A percentile compares a stretch with the other conserved stretches of the same genome.
phyloP scores from a whole-genome alignment of 495 filamentous ascomycete species.

The Aspergillus leporis region DNA sequence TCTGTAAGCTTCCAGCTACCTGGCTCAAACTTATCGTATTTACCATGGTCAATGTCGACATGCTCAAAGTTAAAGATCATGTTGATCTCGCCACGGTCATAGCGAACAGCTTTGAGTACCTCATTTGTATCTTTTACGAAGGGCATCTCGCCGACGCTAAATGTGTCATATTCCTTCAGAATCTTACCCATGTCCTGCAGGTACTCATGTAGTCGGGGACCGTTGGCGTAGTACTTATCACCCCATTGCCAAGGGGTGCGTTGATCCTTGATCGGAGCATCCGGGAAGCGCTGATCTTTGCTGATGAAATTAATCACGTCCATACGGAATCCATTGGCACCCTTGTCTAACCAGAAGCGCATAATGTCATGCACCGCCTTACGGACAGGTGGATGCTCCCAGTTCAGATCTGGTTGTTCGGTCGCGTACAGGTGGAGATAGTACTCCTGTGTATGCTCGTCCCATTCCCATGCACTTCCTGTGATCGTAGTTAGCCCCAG shows the following conservation, averaged over 20 bases:
- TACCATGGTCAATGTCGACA: slow-evolving; percentile 58
- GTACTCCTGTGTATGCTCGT: slow-evolving; percentile 64
- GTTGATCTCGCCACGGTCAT: slow-evolving; percentile 61
- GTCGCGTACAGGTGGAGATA: slow-evolving; percentile 68
- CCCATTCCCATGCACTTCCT: slow-evolving; percentile 66
- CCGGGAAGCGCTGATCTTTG: slow-evolving; percentile 60
- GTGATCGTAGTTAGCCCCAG: not conserved
- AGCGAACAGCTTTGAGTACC: slow-evolving; percentile 59
- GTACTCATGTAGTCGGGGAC: slow-evolving; percentile 67
- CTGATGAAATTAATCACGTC: slow-evolving; percentile 68
- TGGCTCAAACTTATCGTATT: slow-evolving; percentile 50
- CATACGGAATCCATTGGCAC: slow-evolving; percentile 69
- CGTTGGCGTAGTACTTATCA: slow-evolving; percentile 60
- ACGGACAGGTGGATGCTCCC: slow-evolving; percentile 63
- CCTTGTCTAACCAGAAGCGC: slow-evolving; percentile 71
- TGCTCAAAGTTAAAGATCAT: slow-evolving; percentile 79
- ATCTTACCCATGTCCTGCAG: slow-evolving; percentile 61
- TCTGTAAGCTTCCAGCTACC: slow-evolving; percentile 55
- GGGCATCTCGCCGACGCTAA: slow-evolving; percentile 73
- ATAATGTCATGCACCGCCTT: slow-evolving; percentile 67
- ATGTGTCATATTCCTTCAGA: slow-evolving; percentile 65
- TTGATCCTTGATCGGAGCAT: slow-evolving; percentile 58
- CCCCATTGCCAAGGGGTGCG: slow-evolving; percentile 54
- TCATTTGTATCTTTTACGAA: slow-evolving; percentile 58
- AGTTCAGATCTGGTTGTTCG: slow-evolving; percentile 74